phyloP scores from a whole-genome alignment of 495 filamentous ascomycete genomes.

The Hypoxylon fuscum region DNA sequence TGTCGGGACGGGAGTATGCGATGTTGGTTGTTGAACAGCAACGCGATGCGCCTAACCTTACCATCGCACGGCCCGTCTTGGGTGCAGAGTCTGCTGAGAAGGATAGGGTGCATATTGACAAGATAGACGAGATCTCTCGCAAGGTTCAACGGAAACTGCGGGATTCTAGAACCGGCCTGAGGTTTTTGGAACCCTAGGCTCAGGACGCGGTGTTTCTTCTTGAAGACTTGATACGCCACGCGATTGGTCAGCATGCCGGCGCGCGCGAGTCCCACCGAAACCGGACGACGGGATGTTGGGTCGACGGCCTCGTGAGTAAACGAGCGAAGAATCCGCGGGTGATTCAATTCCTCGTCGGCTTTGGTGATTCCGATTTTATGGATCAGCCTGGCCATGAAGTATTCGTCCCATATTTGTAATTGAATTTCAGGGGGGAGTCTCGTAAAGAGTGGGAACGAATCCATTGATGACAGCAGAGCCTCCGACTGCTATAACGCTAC shows the following conservation, averaged over 20 bases:
- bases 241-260: background rate
- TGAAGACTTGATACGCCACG: background rate
- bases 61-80: background rate
- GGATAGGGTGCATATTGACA: background rate
- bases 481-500: background rate
- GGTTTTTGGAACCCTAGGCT: background rate
- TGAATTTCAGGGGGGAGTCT: slow-evolving; percentile 1
- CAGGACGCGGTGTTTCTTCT: background rate
- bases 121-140: background rate
- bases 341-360: background rate
- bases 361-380: slow-evolving; percentile 1
- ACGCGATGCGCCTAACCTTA: background rate
- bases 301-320: background rate
- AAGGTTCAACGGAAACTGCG: background rate
- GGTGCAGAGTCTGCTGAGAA: slow-evolving; percentile 2
- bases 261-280: background rate
- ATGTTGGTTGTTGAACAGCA: background rate
- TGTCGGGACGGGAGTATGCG: background rate
- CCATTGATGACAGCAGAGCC: background rate
- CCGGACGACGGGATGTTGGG: background rate
- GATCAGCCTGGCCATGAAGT: slow-evolving; percentile 2
- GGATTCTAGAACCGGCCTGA: background rate
- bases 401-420: background rate
- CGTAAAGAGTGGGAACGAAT: background rate
- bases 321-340: background rate